Conservation (phyloP, 495 filamentous ascomycete species). For the Annulohypoxylon maeteangense region DNA sequence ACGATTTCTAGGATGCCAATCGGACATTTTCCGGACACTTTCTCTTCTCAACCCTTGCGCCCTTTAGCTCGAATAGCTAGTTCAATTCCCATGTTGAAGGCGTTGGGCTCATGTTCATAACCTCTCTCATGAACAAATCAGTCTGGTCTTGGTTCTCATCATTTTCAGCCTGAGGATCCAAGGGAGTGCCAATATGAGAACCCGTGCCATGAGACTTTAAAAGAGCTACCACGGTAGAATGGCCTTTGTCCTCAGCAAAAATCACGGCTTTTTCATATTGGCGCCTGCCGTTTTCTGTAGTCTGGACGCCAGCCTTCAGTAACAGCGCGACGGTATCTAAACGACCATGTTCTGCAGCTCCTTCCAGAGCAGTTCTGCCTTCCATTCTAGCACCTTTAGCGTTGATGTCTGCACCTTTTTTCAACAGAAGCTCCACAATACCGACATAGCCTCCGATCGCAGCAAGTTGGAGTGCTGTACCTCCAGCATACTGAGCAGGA, state of each 20-base stretch:
- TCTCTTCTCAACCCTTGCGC: neutral
- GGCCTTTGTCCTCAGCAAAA: neutral
- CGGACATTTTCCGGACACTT: neutral
- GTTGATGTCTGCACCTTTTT: neutral
- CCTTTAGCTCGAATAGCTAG: neutral
- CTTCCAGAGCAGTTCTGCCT: neutral
- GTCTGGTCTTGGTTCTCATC: neutral
- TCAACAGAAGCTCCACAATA: neutral
- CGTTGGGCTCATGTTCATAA: neutral
- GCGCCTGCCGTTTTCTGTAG: neutral
- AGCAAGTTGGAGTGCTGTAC: neutral
- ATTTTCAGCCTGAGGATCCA: neutral
- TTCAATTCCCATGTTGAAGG: neutral
- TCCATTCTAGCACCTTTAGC: neutral
- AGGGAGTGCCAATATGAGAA: neutral
- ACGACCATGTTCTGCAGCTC: slow-evolving; percentile 1
- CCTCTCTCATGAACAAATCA: neutral
- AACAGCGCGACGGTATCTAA: neutral
- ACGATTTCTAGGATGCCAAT: neutral
- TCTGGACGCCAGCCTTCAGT: neutral
- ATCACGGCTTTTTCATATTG: neutral
- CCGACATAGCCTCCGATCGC: neutral
- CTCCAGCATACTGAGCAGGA: neutral
- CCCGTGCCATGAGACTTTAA: neutral
- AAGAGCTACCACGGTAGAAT: neutral